Evolutionary conservation across 2,329 filamentous ascomycete genomes (phyloP), one percentile per base, ranked within the genome.

Genomic region (Scytalidium lignicola): DNA sequence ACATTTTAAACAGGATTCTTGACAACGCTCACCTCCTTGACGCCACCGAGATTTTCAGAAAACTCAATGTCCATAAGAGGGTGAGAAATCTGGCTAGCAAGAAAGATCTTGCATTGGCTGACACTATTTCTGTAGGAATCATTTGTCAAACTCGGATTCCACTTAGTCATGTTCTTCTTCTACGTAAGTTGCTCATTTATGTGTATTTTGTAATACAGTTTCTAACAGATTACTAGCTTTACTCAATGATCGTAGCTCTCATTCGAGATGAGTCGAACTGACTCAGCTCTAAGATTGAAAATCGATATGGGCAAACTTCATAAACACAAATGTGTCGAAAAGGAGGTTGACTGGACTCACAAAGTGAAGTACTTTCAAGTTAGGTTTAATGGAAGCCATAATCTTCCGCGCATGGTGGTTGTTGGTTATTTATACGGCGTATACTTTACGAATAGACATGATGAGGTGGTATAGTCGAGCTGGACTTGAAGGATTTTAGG

Each of bases 121-220:
- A 51, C 42, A 4, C 5, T 23, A 43, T 10, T 19, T 12, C 15
- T 39, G 15, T 48, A 96, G 91, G 93, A 99, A 82, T 97, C 93
- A 0, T 99, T 99, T 71, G 85, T 93, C 76, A 99, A 99, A 77
- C 88, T 99, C 41, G 93, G 92, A 49, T 99, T 99, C 80, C 93
- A 99, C 72, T 78, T 99, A 53, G 71, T 99, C 74, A 96, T 99
- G 90, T 99, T 99, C 82, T 99, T 99, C 84, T 99, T 97, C 82
- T 99, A 99, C 75, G 32, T 37, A 37, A 37, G 32, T 37, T 10
- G 7, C 32, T 28, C 7, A 28, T 28, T 13, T 7, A 28, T 28
- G 7, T 13, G 23, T 26, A 26, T 37, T 13, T 37, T 15, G 5
- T 17, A 4, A 37, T 17, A 13, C 12, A 37, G 6, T 5, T 13